phyloP scores from a whole-genome alignment of 2,329 filamentous ascomycete genomes.

The Dactylellina drechsleri region DNA sequence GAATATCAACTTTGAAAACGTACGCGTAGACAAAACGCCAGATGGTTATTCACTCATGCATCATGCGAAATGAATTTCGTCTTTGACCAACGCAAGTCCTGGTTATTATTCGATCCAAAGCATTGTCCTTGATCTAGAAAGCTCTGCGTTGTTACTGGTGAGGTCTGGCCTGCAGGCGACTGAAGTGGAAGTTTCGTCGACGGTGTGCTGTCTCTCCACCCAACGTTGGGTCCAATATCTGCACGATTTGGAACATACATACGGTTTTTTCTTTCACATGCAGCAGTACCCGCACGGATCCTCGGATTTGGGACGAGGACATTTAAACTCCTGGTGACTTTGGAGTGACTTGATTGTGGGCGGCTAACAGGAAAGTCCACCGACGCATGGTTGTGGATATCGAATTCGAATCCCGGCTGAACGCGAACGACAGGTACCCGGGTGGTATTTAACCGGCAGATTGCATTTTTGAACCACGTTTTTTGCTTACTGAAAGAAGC shows the following conservation, averaged over 20 bases:
- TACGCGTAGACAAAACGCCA: slow-evolving; percentile 3
- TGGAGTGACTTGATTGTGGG: slow-evolving; percentile 30
- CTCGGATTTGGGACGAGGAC: slow-evolving; percentile 43
- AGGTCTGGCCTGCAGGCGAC: neutral
- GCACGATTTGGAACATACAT: slow-evolving; percentile 52
- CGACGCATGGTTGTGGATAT: no score
- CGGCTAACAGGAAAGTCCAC: neutral
- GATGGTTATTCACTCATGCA: slow-evolving; percentile 4
- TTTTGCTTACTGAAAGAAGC: slow-evolving; percentile 1
- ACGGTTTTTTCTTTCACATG: slow-evolving; percentile 13
- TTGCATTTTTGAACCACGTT: slow-evolving; percentile 24
- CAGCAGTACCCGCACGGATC: slow-evolving; percentile 53
- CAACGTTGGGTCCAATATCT: slow-evolving; percentile 23
- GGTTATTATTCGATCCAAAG: slow-evolving; percentile 3
- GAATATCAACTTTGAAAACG: no score
- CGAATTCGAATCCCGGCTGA: slow-evolving; percentile 1
- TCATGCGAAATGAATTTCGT: slow-evolving; percentile 42
- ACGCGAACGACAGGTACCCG: neutral
- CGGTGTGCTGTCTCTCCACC: slow-evolving; percentile 39
- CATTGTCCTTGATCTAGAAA: slow-evolving; percentile 28
- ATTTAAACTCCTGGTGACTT: slow-evolving; percentile 30
- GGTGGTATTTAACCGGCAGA: slow-evolving; percentile 40
- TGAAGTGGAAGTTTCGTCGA: slow-evolving; percentile 31
- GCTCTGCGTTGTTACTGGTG: neutral
- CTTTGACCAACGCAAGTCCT: slow-evolving; percentile 36